phyloP scores from a whole-genome alignment of 148 eudicot genomes.

The Rhododendron williamsianum region DNA sequence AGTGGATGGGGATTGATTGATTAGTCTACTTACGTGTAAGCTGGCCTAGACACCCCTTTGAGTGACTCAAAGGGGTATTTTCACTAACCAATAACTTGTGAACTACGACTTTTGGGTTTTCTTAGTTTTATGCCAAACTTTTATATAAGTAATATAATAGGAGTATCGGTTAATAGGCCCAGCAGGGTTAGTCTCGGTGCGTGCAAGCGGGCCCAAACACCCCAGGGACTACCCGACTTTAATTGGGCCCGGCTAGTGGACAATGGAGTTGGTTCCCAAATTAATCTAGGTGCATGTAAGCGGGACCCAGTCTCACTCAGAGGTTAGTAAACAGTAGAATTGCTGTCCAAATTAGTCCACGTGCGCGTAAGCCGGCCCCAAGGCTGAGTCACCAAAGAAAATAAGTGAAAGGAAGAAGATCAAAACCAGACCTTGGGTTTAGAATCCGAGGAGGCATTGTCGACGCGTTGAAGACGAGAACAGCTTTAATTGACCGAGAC shows the following conservation, averaged over 20 bases:
- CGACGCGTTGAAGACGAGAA: constrained; percentile 43
- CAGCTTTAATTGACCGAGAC: constrained; percentile 33
- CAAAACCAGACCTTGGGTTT: constrained; percentile 28
- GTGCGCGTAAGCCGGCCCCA: background rate
- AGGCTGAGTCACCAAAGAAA: background rate
- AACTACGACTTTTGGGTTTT: too few species aligned
- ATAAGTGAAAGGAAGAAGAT: background rate
- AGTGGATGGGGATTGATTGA: background rate
- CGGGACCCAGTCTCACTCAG: background rate
- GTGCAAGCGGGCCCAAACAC: background rate
- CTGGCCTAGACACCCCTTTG: too few species aligned
- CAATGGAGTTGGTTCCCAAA: background rate
- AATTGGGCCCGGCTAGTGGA: background rate
- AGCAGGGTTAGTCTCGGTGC: background rate
- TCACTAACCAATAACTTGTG: too few species aligned
- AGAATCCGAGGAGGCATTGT: constrained; percentile 17
- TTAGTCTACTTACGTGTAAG: background rate
- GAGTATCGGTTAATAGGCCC: background rate
- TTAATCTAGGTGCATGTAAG: background rate
- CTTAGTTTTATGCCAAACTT: too few species aligned
- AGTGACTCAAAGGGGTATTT: too few species aligned
- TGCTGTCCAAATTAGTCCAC: background rate
- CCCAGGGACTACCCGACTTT: too few species aligned
- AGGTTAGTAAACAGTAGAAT: background rate
- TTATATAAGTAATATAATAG: too few species aligned